Percentiles rank a stretch among this genome's conserved stretches.
Conservation (phyloP, 768 basidiomycete genomes). For the Boletus sp. region DNA sequence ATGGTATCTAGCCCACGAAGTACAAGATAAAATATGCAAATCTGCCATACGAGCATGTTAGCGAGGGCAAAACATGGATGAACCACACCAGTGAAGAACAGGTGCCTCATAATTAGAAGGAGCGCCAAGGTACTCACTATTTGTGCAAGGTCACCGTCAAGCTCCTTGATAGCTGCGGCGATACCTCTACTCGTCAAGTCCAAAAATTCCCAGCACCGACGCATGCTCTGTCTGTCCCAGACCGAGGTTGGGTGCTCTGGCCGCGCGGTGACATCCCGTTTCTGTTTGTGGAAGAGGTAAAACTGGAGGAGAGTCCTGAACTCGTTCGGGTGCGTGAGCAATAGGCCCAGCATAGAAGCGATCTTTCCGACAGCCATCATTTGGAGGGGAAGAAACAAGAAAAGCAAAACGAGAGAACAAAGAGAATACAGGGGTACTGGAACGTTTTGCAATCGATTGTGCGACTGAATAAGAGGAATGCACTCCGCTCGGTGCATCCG, state of each 20-base stretch:
- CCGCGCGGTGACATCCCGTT: slow-evolving; percentile 76
- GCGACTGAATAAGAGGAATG: no score
- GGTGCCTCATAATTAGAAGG: not conserved
- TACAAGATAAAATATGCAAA: slow-evolving; percentile 93
- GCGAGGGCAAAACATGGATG: not conserved
- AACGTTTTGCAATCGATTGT: no score
- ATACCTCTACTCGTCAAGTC: slow-evolving; percentile 90
- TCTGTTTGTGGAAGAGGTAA: slow-evolving; percentile 75
- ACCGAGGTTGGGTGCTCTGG: slow-evolving; percentile 77
- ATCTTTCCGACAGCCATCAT: slow-evolving; percentile 48
- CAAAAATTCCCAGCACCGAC: slow-evolving; percentile 84
- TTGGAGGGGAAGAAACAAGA: not conserved
- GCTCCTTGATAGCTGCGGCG: slow-evolving; percentile 89
- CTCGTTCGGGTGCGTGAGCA: slow-evolving; percentile 79
- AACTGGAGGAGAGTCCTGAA: slow-evolving; percentile 83
- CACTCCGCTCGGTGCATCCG: no score
- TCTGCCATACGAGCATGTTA: slow-evolving; percentile 43
- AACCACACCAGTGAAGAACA: not conserved
- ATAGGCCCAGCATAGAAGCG: slow-evolving; percentile 58
- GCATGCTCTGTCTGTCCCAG: slow-evolving; percentile 86
- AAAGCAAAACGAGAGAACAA: not conserved
- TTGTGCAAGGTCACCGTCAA: slow-evolving; percentile 91
- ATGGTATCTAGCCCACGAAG: slow-evolving; percentile 94
- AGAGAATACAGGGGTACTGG: not conserved
- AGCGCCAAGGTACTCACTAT: slow-evolving; percentile 56